A percentile compares a stretch with the other conserved stretches of the same genome.
Evolutionary conservation across 164 flowering plant genomes (phyloP).

Genomic region (Tetrastigma voinierianum): DNA sequence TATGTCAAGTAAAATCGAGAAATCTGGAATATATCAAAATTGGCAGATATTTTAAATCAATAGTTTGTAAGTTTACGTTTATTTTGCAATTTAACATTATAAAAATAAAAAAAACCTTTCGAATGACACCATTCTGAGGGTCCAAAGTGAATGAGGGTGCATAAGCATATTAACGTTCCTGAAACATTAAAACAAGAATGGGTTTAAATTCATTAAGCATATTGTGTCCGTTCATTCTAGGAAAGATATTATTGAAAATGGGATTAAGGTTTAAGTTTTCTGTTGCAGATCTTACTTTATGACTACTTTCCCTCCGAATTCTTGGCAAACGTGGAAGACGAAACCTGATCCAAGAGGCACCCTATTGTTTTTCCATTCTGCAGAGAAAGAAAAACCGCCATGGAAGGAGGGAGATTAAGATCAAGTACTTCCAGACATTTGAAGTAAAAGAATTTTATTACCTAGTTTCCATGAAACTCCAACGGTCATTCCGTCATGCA

Average conservation of each 20-base stretch:
- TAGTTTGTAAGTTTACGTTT: too few relatives aligned
- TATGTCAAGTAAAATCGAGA: too few relatives aligned
- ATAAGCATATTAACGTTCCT: constrained; percentile 54
- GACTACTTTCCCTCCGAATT: constrained; percentile 51
- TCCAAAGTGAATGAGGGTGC: constrained; percentile 49
- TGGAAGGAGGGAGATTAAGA: too few relatives aligned
- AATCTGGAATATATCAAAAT: too few relatives aligned
- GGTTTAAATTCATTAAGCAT: too few relatives aligned
- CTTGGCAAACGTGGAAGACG: constrained; percentile 52
- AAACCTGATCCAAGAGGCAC: constrained; percentile 55
- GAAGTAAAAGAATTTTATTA: not conserved
- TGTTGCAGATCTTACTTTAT: constrained; percentile 32
- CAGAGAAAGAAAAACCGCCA: constrained; percentile 1
- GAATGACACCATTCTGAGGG: constrained; percentile 42
- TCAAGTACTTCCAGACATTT: too few relatives aligned
- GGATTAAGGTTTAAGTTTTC: not conserved
- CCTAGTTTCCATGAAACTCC: constrained; percentile 61
- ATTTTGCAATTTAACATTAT: too few relatives aligned
- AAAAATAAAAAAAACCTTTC: not conserved
- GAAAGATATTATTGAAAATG: too few relatives aligned
- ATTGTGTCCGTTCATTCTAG: too few relatives aligned
- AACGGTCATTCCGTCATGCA: constrained; percentile 55
- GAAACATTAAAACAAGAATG: not conserved
- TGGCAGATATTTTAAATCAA: too few relatives aligned
- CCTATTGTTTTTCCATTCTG: constrained; percentile 51